A percentile compares a stretch with the other conserved stretches of the same genome.
These are phyloP conservation scores for Adansonia grandidieri DNA, from an alignment of 441 rosid genomes.

Conservation along the genomic window DNA sequence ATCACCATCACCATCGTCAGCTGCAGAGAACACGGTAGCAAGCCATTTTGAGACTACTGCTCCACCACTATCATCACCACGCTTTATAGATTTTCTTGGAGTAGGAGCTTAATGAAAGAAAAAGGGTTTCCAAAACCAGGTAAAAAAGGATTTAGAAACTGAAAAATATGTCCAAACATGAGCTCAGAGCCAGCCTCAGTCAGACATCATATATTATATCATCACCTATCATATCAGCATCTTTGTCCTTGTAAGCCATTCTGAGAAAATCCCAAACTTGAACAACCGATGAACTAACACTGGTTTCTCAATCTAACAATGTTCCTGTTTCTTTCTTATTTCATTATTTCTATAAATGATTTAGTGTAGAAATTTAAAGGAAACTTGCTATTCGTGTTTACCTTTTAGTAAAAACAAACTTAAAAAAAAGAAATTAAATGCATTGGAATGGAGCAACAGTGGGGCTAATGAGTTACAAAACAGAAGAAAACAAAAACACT, in stretches of 20 bases:
- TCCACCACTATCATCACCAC: constrained; percentile 35
- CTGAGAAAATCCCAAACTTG: constrained; percentile 19
- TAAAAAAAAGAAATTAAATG: neutral
- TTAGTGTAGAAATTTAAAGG: neutral
- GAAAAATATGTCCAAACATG: constrained; percentile 5
- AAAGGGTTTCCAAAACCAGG: constrained; percentile 25
- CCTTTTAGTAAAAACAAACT: neutral
- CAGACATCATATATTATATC: neutral
- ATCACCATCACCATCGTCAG: neutral
- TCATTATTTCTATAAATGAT: neutral
- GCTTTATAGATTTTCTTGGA: constrained; percentile 70
- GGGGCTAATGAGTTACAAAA: constrained; percentile 20
- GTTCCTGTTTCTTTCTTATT: neutral
- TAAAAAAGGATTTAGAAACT: constrained; percentile 14
- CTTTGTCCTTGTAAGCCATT: constrained; percentile 26
- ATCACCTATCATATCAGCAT: neutral
- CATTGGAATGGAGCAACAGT: constrained; percentile 21
- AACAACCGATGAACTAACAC: constrained; percentile 3
- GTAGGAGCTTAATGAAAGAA: constrained; percentile 47
- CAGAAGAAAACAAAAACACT: constrained; percentile 9
- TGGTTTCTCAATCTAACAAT: neutral
- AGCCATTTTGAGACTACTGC: constrained; percentile 28
- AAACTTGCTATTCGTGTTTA: neutral
- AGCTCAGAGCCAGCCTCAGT: constrained; percentile 14
- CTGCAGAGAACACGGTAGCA: neutral